A percentile compares a stretch with the other conserved stretches of the same genome.
Conservation (phyloP, 129 eudicot genomes). For the Saposhnikovia divaricata region DNA sequence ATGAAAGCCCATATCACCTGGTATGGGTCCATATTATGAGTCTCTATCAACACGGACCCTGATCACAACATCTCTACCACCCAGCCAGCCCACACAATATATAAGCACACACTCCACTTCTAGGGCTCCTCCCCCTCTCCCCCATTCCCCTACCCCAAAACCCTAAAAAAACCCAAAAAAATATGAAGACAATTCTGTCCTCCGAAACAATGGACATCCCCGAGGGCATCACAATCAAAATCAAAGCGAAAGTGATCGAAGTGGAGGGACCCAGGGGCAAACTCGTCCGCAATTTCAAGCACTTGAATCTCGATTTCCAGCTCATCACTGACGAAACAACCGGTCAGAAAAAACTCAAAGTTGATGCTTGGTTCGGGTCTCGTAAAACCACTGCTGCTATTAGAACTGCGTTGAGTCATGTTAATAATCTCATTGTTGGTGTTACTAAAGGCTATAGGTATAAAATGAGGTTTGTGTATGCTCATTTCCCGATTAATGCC, state of each 20-base stretch:
- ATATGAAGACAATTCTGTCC: conserved; percentile 50
- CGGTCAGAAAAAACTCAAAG: conserved; percentile 47
- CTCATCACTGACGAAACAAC: conserved; percentile 39
- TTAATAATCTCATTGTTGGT: conserved; percentile 41
- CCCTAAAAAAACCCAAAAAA: neutral
- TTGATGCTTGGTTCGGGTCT: conserved; percentile 63
- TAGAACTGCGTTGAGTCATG: conserved; percentile 57
- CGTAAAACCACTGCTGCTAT: conserved; percentile 58
- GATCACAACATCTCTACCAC: neutral
- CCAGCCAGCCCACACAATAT: neutral
- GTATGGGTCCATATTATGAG: neutral
- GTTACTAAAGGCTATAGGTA: conserved; percentile 59
- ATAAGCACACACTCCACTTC: neutral
- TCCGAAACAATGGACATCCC: conserved; percentile 59
- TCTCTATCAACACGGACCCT: neutral
- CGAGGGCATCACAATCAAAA: conserved; percentile 38
- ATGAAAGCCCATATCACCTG: neutral
- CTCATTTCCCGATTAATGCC: conserved; percentile 70
- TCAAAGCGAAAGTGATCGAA: conserved; percentile 49
- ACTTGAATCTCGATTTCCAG: conserved; percentile 60
- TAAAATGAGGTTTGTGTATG: conserved; percentile 74
- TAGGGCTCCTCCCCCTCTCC: neutral
- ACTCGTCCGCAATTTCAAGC: conserved; percentile 57
- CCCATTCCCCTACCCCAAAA: neutral
- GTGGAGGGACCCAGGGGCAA: conserved; percentile 56